Evolutionary conservation across 306 rosid genomes (phyloP).

Genomic region (Arachis stenosperma): DNA sequence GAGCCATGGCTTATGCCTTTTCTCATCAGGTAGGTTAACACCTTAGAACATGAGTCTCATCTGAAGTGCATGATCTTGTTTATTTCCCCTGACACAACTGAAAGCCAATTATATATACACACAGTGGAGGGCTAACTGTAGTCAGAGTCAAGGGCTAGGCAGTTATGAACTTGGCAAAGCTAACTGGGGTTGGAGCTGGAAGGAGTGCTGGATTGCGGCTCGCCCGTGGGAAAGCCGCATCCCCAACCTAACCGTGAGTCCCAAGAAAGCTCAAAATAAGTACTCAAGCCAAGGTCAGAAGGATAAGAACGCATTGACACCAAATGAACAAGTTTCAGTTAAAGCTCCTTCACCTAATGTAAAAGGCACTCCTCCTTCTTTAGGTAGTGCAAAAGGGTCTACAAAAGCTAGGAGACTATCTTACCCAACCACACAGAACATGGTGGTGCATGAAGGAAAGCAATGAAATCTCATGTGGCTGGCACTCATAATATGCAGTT

Average conservation of each 20-base stretch:
- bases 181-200: conserved; percentile 93
- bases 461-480: conserved; percentile 34
- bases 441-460: conserved; percentile 37
- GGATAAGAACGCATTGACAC: conserved; percentile 42
- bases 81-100: conserved; percentile 9
- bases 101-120: conserved; percentile 18
- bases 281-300: conserved; percentile 52
- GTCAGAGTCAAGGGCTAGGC: conserved; percentile 65
- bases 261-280: conserved; percentile 49
- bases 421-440: conserved; percentile 52
- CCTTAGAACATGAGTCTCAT: conserved; percentile 22
- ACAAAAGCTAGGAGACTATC: conserved; percentile 58
- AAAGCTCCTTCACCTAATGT: conserved; percentile 49
- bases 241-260: conserved; percentile 42
- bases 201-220: conserved; percentile 82
- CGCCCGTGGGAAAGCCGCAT: conserved; percentile 88
- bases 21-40: conserved; percentile 74
- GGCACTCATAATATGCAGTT: conserved; percentile 38
- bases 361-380: conserved; percentile 37
- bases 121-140: conserved; percentile 83
- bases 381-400: conserved; percentile 50
- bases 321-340: conserved; percentile 41
- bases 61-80: neutral
- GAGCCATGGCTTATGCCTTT: conserved; percentile 79
- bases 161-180: conserved; percentile 64